phyloP scores from a whole-genome alignment of 306 rosid genomes.

The Betula pendula region DNA sequence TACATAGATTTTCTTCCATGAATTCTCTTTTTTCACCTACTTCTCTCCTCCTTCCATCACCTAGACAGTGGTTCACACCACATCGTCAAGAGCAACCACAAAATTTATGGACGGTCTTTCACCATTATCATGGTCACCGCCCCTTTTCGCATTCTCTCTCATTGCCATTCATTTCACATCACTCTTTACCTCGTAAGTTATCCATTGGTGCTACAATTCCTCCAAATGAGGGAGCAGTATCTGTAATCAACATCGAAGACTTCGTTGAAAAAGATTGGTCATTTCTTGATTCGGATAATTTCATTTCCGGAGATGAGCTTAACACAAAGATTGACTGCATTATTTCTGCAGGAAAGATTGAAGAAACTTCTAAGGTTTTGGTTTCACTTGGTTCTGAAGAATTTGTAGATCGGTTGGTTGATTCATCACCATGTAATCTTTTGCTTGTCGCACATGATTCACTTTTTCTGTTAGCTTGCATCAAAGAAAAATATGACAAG shows the following conservation, averaged over 20 bases:
- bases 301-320: conserved; percentile 27
- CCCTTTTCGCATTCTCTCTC: conserved; percentile 23
- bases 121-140: neutral
- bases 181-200: conserved; percentile 30
- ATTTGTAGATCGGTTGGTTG: conserved; percentile 67
- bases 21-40: conserved; percentile 46
- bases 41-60: conserved; percentile 32
- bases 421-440: conserved; percentile 36
- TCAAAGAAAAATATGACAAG: conserved; percentile 72
- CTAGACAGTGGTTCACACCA: conserved; percentile 31
- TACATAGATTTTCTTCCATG: conserved; percentile 45
- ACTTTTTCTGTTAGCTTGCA: conserved; percentile 58
- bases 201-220: conserved; percentile 42
- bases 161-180: conserved; percentile 18
- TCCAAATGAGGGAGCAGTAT: conserved; percentile 50
- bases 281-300: conserved; percentile 52
- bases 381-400: conserved; percentile 70
- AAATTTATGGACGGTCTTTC: neutral
- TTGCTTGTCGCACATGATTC: conserved; percentile 76
- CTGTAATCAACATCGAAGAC: conserved; percentile 57
- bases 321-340: conserved; percentile 43
- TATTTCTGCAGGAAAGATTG: conserved; percentile 59
- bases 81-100: conserved; percentile 35
- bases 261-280: conserved; percentile 78
- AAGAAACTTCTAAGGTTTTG: conserved; percentile 65